Conservation (phyloP, 2,329 filamentous ascomycete species). For the Aspergillus hiratsukae region DNA sequence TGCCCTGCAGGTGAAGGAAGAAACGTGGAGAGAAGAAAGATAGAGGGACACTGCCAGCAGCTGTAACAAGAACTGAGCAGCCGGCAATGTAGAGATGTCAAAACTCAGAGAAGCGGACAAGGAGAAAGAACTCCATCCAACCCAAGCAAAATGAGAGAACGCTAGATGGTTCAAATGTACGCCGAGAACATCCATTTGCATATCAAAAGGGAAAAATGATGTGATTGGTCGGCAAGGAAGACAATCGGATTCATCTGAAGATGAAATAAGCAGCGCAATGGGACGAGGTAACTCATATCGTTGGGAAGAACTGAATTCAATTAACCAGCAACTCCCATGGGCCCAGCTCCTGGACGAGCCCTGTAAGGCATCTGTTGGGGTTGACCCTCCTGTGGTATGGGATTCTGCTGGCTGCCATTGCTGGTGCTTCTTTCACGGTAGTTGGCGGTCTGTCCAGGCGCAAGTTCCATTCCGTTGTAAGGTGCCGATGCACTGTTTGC, state of each 20-base stretch:
- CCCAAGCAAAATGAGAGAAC: constrained; percentile 24
- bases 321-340: constrained; percentile 39
- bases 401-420: constrained; percentile 28
- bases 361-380: constrained; percentile 34
- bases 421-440: constrained; percentile 34
- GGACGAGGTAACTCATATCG: constrained; percentile 5
- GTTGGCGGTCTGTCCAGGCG: constrained; percentile 21
- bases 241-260: constrained; percentile 1
- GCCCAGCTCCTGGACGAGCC: constrained; percentile 31
- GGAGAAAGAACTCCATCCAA: constrained; percentile 26
- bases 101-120: constrained; percentile 15
- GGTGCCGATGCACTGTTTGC: constrained; percentile 21
- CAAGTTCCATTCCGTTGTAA: constrained; percentile 21
- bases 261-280: constrained; percentile 13
- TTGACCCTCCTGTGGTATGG: constrained; percentile 25
- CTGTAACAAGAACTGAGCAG: constrained; percentile 15
- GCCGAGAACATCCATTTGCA: constrained; percentile 12
- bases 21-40: constrained; percentile 3
- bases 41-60: constrained; percentile 11
- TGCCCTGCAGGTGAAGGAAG: constrained; percentile 2
- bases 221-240: constrained; percentile 1
- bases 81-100: constrained; percentile 18
- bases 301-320: constrained; percentile 8
- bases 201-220: constrained; percentile 3
- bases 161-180: constrained; percentile 25